Base-by-base conservation (phyloP, 495 filamentous ascomycete genomes). In the Tetracladium marchalianum region DNA sequence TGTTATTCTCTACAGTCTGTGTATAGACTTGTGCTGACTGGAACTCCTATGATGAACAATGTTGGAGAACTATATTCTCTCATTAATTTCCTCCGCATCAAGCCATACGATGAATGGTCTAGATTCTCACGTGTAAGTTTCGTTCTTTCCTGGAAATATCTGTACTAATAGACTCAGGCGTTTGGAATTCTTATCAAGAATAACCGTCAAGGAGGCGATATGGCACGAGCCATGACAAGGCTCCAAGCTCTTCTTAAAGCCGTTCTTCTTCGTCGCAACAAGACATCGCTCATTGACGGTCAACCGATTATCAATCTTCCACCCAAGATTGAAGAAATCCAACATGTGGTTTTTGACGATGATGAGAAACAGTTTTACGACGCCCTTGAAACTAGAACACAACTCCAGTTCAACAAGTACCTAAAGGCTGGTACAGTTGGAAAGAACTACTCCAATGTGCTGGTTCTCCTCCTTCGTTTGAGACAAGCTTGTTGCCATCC, bases 401-500 rank as follows among this genome's bases (percentile, higher is more conserved):
- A 80, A 48, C 61, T 85, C 1, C 64, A 77, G 39, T 84, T 95
- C 68, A 92, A 87, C 69, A 81, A 73, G 49, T 93, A 85, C 51
- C 67, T 95, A 24, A 74, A 76, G 42, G 71, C 73, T 2, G 81
- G 82, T 3, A 83, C 81, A 1, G 71, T 90, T 1, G 84, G 82
- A 11, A 80, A 75, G 47, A 81, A 92, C 51, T 96, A 95, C 58
- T 84, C 80, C 5, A 85, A 84, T 53, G 81, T 96, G 37, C 70
- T 96, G 13, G 82, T 93, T 24, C 72, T 95, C 17, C 74, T 98
- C 38, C 71, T 98, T 11, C 85, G 90, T 11, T 76, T 98, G 8
- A 76, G 87, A n/a, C 92, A 98, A 63, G 85, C 85, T 27, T 92
- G 86, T 57, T 94, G 88, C 53, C 92, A 98, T 62, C 89, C 90